A percentile compares a stretch with the other conserved stretches of the same genome.
These are phyloP conservation scores for Selaginella moellendorffii DNA, from an alignment of 75 land plant species.

Conservation along the genomic window DNA sequence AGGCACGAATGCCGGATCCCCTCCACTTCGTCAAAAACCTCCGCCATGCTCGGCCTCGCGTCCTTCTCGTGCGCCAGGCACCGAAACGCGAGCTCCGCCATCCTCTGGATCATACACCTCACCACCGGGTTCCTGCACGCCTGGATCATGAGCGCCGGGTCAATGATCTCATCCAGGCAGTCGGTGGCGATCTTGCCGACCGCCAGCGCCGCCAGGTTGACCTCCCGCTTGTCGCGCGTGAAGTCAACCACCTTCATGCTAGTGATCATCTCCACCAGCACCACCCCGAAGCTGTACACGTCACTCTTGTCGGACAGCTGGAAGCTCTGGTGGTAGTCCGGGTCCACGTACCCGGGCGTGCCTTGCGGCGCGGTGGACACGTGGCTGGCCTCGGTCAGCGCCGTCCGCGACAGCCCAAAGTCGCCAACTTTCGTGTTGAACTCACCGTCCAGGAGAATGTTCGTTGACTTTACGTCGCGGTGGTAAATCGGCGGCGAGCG, in stretches of 20 bases:
- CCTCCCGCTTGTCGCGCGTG: not conserved
- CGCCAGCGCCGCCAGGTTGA: not conserved
- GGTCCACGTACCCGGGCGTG: conserved; percentile 38
- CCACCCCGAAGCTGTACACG: conserved; percentile 55
- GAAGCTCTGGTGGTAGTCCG: conserved; percentile 44
- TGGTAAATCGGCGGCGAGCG: conserved; percentile 41
- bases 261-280: conserved; percentile 22
- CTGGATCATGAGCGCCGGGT: not conserved
- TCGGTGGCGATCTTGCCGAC: not conserved
- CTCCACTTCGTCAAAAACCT: not conserved
- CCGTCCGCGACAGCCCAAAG: conserved; percentile 39
- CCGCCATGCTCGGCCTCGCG: conserved; percentile 4
- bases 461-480: conserved; percentile 50
- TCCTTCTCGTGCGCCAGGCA: conserved; percentile 7
- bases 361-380: conserved; percentile 41
- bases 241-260: conserved; percentile 14
- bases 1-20: not conserved
- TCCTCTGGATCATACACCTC: not conserved
- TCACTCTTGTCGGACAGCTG: conserved; percentile 35
- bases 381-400: conserved; percentile 26
- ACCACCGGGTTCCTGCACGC: not conserved
- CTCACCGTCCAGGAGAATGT: conserved; percentile 46
- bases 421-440: conserved; percentile 38
- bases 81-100: conserved; percentile 6
- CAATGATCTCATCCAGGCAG: not conserved